These are phyloP conservation scores for Bryoglossum gracile DNA, from an alignment of 495 filamentous ascomycete species.

Conservation along the genomic window DNA sequence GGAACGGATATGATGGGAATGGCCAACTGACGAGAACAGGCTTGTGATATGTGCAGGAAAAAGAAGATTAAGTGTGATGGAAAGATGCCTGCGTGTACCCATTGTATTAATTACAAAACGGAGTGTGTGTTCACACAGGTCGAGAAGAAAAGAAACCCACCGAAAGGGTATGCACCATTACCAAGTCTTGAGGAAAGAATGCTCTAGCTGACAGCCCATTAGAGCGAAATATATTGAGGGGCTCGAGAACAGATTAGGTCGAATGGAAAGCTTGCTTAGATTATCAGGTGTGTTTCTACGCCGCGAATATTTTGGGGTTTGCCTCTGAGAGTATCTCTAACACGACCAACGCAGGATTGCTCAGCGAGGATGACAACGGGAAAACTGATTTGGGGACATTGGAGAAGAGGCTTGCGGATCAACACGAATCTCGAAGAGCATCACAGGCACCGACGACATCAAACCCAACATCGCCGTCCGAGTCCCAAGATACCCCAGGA, in stretches of 20 bases:
- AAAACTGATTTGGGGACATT: constrained; percentile 82
- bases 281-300: constrained; percentile 57
- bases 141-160: constrained; percentile 96
- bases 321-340: not conserved
- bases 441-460: constrained; percentile 20
- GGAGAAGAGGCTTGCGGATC: constrained; percentile 59
- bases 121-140: constrained; percentile 97
- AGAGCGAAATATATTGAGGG: constrained; percentile 95
- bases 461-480: constrained; percentile 20
- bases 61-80: constrained; percentile 99
- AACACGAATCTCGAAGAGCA: constrained; percentile 15
- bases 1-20: no score
- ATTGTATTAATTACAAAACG: constrained; percentile 97
- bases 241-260: constrained; percentile 83
- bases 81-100: constrained; percentile 88
- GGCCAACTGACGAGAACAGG: constrained; percentile 40
- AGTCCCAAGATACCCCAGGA: constrained; percentile 15
- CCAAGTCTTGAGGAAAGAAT: not conserved
- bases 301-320: not conserved
- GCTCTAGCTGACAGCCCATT: constrained; percentile 34
- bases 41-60: constrained; percentile 98
- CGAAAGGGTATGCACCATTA: constrained; percentile 67
- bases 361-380: constrained; percentile 82
- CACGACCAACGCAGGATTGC: no score
- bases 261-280: constrained; percentile 87